phyloP scores from a whole-genome alignment of 176 grass and related monocot species.

The Canna indica region DNA sequence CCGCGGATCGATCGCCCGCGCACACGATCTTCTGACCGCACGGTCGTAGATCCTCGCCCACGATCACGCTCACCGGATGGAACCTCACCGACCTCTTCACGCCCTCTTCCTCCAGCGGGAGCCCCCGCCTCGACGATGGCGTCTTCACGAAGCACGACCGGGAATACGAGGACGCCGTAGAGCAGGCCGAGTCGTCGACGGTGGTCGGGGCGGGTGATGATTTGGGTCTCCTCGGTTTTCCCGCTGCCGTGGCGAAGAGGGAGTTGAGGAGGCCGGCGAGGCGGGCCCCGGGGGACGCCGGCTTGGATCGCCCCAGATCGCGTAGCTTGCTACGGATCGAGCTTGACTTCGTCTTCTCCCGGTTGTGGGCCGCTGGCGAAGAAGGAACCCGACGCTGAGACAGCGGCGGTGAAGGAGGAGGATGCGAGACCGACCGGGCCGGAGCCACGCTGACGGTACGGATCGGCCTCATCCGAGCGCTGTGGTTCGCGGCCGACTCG shows the following conservation, averaged over 20 bases:
- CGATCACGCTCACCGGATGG: conserved; percentile 42
- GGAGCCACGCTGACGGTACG: conserved; percentile 1
- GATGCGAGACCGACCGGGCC: conserved; percentile 8
- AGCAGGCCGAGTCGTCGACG: conserved; percentile 32
- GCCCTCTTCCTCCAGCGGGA: conserved; percentile 1
- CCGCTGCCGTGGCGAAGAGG: conserved; percentile 21
- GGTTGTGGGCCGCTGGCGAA: background rate
- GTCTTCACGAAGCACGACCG: conserved; percentile 42
- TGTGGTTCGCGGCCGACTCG: conserved; percentile 28
- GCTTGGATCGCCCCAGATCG: conserved; percentile 10
- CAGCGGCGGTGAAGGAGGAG: background rate
- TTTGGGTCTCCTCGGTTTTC: conserved; percentile 1
- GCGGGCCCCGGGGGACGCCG: conserved; percentile 20
- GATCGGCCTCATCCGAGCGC: conserved; percentile 38
- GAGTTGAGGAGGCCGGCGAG: conserved; percentile 19
- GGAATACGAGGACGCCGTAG: conserved; percentile 25
- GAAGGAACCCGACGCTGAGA: background rate
- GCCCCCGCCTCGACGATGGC: conserved; percentile 6
- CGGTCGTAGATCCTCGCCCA: conserved; percentile 32
- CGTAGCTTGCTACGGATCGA: conserved; percentile 22
- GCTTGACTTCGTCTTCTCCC: conserved; percentile 1
- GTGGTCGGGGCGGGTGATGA: background rate
- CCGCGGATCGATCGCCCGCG: conserved; percentile 9
- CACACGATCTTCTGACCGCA: conserved; percentile 20
- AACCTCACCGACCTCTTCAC: conserved; percentile 70